Base-by-base conservation (phyloP, 495 filamentous ascomycete species). In the Trichoderma reesei region DNA sequence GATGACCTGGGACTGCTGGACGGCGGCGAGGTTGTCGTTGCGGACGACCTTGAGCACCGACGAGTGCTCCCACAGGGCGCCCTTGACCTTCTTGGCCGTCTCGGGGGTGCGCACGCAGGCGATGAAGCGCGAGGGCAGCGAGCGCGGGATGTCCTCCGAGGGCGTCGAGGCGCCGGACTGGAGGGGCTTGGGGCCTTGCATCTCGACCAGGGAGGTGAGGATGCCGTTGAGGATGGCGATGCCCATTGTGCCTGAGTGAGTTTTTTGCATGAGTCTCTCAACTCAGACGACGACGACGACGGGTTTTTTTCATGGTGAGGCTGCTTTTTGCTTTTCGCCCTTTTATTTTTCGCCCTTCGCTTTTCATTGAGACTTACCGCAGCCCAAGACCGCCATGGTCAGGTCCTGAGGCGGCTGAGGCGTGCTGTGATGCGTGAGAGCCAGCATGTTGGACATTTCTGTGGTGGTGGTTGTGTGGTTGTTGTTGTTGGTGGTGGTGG, bases 191-290 rank as follows among this genome's bases (percentile, higher is more conserved):
- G 72, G 72, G 20, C 65, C 72, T 44, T 70, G 72, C 67, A 79
- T 67, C 67, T 80, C 75, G 48, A 77, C 68, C 41, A 92, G 78
- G 16, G 88, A 87, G 62, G 81, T 72, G 60, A 92, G 84, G 68
- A 95, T 90, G 59, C 90, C 90, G 6, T 86, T 89, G 60, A 94
- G 83, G 67, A 95, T 91, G 41, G 90, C 88, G 54, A 90, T 88
- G 59, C 90, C 91, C 83, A 95, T 86, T 26, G 89, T 93, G 62
- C 90, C 90, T 83, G n/a, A n/a, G 61, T 33, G 10, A 26, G 18
- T 7, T 7, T 31, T 31, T 31, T 5, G n/a, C 20, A 56, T 56
- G 48, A 56, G 61, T 41, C 14, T 10, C n/a, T n/a, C n/a, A n/a
- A n/a, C n/a, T n/a, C n/a, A n/a, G n/a, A n/a, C n/a, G n/a, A n/a